Percentiles rank a stretch among this genome's conserved stretches.
Conservation (phyloP, 2,329 filamentous ascomycete genomes). For the Phaeosphaeria sp. region DNA sequence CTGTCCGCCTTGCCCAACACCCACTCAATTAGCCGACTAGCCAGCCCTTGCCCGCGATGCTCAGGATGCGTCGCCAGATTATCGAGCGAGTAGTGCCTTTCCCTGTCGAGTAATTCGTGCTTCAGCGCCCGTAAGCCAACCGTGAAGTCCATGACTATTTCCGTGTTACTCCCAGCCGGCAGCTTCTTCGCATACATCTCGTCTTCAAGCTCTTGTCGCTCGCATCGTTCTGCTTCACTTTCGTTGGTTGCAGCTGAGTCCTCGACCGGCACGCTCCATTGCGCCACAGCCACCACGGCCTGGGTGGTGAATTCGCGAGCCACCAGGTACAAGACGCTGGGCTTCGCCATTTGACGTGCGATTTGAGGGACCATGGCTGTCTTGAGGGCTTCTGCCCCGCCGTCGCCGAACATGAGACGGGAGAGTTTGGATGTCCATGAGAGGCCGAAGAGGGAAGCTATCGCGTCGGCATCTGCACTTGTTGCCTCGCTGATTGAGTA, state of each 20-base stretch:
- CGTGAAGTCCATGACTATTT: conserved; percentile 32
- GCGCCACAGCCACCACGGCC: conserved; percentile 31
- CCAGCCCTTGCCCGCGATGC: conserved; percentile 31
- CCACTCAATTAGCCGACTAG: conserved; percentile 25
- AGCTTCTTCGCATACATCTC: conserved; percentile 26
- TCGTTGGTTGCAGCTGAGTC: conserved; percentile 7
- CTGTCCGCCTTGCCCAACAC: conserved; percentile 23
- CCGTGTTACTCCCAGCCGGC: conserved; percentile 32
- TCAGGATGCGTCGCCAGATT: conserved; percentile 38
- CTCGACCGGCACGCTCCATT: conserved; percentile 28
- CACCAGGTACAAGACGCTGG: conserved; percentile 16
- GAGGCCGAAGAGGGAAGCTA: conserved; percentile 27
- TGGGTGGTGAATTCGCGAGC: conserved; percentile 11
- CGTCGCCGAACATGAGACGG: conserved; percentile 33
- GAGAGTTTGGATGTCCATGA: conserved; percentile 38
- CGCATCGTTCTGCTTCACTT: conserved; percentile 21
- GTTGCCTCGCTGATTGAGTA: conserved; percentile 3
- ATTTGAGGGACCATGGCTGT: conserved; percentile 31
- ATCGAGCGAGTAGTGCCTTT: conserved; percentile 29
- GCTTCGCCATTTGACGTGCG: conserved; percentile 19
- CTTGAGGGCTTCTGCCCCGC: conserved; percentile 22
- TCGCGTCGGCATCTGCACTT: background rate
- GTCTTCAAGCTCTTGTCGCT: conserved; percentile 32
- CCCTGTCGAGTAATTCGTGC: conserved; percentile 14
- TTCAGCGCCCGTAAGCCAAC: conserved; percentile 19